Evolutionary conservation across 2,329 filamentous ascomycete species (phyloP).

Genomic region (Shiraia sp.): DNA sequence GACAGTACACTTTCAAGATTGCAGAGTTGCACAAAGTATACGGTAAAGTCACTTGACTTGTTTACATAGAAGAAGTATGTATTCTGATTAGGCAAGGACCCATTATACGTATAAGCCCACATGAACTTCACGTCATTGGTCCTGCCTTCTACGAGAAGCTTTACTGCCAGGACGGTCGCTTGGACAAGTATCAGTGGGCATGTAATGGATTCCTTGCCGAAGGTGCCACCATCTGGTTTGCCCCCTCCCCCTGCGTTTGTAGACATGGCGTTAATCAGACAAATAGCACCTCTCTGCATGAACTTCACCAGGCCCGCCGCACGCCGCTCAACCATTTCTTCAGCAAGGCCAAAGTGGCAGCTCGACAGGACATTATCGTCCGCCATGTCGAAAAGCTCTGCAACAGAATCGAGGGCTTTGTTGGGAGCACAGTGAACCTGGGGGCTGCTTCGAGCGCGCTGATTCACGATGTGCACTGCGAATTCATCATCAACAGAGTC

Average conservation of each 20-base stretch:
- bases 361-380: conserved; percentile 21
- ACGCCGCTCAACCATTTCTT: conserved; percentile 28
- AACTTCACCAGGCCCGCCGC: conserved; percentile 27
- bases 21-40: background rate
- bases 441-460: conserved; percentile 12
- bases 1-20: background rate
- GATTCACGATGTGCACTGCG: conserved; percentile 18
- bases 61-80: no score
- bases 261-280: no score
- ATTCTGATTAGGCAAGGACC: no score
- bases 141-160: no score
- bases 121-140: no score
- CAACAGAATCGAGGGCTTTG: background rate
- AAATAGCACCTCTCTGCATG: no score
- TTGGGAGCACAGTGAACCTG: conserved; percentile 3
- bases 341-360: conserved; percentile 17
- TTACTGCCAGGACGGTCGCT: no score
- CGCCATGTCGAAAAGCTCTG: conserved; percentile 3
- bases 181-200: no score
- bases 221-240: no score
- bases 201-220: no score
- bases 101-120: no score
- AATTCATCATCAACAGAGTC: conserved; percentile 11
- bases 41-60: background rate
- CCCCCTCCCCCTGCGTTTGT: no score